Percentiles rank a stretch among this genome's conserved stretches.
Evolutionary conservation across 306 rosid species (phyloP).

Genomic region (Prunus dulcis): DNA sequence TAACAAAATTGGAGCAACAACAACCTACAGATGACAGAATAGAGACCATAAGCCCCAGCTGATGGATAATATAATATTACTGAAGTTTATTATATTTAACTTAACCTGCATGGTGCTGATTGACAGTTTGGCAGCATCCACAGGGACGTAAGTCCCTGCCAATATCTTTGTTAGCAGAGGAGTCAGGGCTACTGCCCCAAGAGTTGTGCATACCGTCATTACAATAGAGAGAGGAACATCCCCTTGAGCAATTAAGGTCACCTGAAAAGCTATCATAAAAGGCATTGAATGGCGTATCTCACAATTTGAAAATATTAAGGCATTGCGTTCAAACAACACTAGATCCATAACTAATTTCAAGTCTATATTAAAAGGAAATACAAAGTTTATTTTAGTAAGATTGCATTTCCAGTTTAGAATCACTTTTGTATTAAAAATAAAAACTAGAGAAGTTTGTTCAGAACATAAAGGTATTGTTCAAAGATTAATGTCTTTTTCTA

Average conservation of each 20-base stretch:
- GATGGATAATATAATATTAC: background rate
- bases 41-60: background rate
- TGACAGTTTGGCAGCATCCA: slow-evolving; percentile 39
- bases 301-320: slow-evolving; percentile 1
- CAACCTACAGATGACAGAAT: slow-evolving; percentile 32
- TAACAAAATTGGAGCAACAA: slow-evolving; percentile 38
- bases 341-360: background rate
- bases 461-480: background rate
- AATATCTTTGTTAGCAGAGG: slow-evolving; percentile 37
- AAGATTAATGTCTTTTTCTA: background rate
- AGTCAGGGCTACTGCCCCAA: slow-evolving; percentile 40
- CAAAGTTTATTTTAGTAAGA: background rate
- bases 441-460: background rate
- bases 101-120: slow-evolving; percentile 45
- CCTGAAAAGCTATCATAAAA: slow-evolving; percentile 39
- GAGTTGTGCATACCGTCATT: slow-evolving; percentile 45
- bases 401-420: background rate
- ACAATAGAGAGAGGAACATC: slow-evolving; percentile 50
- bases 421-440: background rate
- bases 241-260: slow-evolving; percentile 45
- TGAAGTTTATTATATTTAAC: background rate
- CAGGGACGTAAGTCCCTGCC: slow-evolving; percentile 38
- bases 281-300: slow-evolving; percentile 10
- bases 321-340: background rate
- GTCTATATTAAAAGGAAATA: background rate